Conservation (phyloP, 139 green algal species). For the Micractinium sp. region DNA sequence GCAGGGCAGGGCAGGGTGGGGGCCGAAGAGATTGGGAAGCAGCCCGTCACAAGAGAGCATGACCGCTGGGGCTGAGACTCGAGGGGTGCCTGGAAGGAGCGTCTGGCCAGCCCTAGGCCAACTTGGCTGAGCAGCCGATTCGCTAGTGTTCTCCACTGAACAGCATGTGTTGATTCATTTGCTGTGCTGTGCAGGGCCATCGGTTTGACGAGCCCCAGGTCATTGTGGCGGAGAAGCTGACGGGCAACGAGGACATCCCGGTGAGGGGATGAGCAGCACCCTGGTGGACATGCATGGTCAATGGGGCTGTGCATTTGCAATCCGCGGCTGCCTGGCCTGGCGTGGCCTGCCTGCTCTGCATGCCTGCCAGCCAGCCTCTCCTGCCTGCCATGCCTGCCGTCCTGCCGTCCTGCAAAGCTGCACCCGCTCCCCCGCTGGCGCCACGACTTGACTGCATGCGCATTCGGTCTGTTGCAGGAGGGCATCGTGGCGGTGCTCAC, state of each 20-base stretch:
- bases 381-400: neutral
- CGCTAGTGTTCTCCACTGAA: too few relatives aligned
- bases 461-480: conserved; percentile 29
- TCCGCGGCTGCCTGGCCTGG: too few relatives aligned
- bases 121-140: too few relatives aligned
- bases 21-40: too few relatives aligned
- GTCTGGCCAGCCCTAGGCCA: too few relatives aligned
- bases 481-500: conserved; percentile 81
- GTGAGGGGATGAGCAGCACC: conserved; percentile 37
- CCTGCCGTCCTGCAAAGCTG: neutral
- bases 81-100: too few relatives aligned
- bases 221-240: conserved; percentile 68
- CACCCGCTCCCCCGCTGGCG: neutral
- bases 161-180: neutral
- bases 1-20: too few relatives aligned
- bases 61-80: too few relatives aligned
- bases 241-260: conserved; percentile 93
- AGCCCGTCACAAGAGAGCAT: too few relatives aligned
- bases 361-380: neutral
- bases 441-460: neutral
- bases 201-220: conserved; percentile 55
- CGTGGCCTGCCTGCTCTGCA: too few relatives aligned
- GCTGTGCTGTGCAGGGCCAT: conserved; percentile 42
- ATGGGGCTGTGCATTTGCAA: too few relatives aligned
- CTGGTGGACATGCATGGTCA: too few relatives aligned